Evolutionary conservation across 2,329 filamentous ascomycete species (phyloP), one percentile per base, ranked within the genome.

Genomic region (Alternaria sp.): DNA sequence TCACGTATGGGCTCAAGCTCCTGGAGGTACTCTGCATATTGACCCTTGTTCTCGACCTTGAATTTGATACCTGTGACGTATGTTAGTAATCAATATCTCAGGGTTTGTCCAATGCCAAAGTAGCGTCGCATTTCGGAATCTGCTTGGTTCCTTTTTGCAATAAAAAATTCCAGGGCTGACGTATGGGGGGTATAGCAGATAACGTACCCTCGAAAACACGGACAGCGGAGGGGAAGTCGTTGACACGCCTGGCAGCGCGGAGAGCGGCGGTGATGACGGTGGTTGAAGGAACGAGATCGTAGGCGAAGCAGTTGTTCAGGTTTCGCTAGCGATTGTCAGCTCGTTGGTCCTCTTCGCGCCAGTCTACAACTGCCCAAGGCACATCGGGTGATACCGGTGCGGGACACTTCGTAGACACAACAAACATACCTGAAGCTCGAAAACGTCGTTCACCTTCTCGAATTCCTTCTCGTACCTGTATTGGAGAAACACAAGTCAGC

Each of bases 241-340:
- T 97, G 80, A 99, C 95, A 81, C 95, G 89, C 81, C 95, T 88
- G 72, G 95, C 95, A 74, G 95, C 95, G 84, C 91, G 93, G 76
- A 99, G 89, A 68, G 95, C 95, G 75, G 95, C 94, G 75, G 88
- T 89, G 81, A 97, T 88, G 79, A 99, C 95, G 73, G 92, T 89
- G 68, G 94, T 90, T 45, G 94, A 95, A 78, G 96, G 95, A 71
- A 99, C 95, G 78, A 99, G 91, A 90, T 99, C 95, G 90, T 99
- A 99, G 79, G 95, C 95, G 85, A 99, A 99, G 81, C 93, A 94
- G 86, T 99, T 99, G 90, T 99, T 99, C 79, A 97, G 87, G 86
- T 97, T 97, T 83, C 93, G 92, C 88, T 93, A 78, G 68, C 16
- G 22, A 18, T 20, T 50, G 58, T 77, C 57, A 77, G 70, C 52